Percentiles rank a stretch among this genome's conserved stretches.
phyloP scores from a whole-genome alignment of 148 eudicot genomes.

The Linanthus parryae region DNA sequence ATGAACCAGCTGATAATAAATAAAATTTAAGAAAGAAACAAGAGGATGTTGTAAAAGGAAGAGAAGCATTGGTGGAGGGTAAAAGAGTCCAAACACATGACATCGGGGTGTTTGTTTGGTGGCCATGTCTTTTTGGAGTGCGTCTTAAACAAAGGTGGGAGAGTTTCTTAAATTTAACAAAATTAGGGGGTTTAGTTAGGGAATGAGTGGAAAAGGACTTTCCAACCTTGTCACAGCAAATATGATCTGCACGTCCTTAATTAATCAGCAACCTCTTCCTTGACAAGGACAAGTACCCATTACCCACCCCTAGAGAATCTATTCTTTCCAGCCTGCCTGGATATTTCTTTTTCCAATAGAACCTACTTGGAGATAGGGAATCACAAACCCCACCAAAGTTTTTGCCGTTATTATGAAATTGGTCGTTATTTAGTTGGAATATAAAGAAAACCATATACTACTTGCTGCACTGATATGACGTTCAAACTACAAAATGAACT shows the following conservation, averaged over 20 bases:
- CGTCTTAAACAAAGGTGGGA: slow-evolving; percentile 16
- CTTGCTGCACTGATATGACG: too few relatives aligned
- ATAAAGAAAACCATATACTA: too few relatives aligned
- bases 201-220: slow-evolving; percentile 34
- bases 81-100: neutral
- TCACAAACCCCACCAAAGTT: too few relatives aligned
- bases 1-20: too few relatives aligned
- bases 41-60: neutral
- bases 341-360: too few relatives aligned
- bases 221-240: slow-evolving; percentile 38
- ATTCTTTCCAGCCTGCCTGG: too few relatives aligned
- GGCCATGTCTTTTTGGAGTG: slow-evolving; percentile 18
- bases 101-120: neutral
- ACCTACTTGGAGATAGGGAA: too few relatives aligned
- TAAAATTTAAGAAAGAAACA: neutral
- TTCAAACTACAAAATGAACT: too few relatives aligned
- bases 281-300: neutral
- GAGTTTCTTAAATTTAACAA: slow-evolving; percentile 1
- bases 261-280: slow-evolving; percentile 3
- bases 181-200: neutral
- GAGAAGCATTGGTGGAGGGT: slow-evolving; percentile 9
- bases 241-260: slow-evolving; percentile 21
- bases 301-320: too few relatives aligned
- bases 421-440: too few relatives aligned
- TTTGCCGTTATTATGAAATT: too few relatives aligned